A percentile compares a stretch with the other conserved stretches of the same genome.
These are phyloP conservation scores for Parascedosporium putredinis DNA, from an alignment of 2,329 filamentous ascomycete species.

Conservation along the genomic window DNA sequence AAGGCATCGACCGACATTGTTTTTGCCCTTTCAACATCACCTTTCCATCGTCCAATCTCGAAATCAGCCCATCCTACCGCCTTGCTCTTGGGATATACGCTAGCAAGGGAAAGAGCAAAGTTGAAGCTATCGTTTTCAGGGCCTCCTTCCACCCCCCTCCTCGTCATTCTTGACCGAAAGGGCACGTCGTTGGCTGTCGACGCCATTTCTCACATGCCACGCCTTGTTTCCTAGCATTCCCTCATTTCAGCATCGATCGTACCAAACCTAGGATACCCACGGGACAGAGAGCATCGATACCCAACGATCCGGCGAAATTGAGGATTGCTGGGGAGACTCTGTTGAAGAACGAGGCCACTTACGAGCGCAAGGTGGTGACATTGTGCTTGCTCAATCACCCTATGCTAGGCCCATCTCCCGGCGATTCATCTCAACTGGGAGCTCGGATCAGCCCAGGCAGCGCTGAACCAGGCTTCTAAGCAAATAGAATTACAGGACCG, in stretches of 20 bases:
- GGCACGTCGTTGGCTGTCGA: not conserved
- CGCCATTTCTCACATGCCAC: not conserved
- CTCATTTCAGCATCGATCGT: not conserved
- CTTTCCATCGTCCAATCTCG: too few species aligned
- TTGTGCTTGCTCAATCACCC: not conserved
- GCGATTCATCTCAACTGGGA: not conserved
- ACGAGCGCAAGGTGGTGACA: not conserved
- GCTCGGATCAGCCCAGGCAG: conserved; percentile 2
- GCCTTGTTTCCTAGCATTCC: too few species aligned
- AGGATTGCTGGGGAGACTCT: not conserved
- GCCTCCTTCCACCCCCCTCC: too few species aligned
- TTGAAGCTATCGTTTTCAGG: too few species aligned
- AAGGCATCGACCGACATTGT: too few species aligned
- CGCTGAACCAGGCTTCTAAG: conserved; percentile 1
- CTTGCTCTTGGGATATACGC: too few species aligned
- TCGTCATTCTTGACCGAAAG: too few species aligned
- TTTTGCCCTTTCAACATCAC: too few species aligned
- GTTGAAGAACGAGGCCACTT: not conserved
- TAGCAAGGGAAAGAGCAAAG: too few species aligned
- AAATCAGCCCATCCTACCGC: too few species aligned
- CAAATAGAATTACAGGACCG: conserved; percentile 3
- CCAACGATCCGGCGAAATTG: not conserved
- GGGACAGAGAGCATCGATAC: not conserved
- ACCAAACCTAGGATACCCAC: too few species aligned
- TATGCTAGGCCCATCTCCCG: not conserved